Percentiles rank a stretch among this genome's conserved stretches.
Conservation (phyloP, 441 rosid species). For the Croton setiger region DNA sequence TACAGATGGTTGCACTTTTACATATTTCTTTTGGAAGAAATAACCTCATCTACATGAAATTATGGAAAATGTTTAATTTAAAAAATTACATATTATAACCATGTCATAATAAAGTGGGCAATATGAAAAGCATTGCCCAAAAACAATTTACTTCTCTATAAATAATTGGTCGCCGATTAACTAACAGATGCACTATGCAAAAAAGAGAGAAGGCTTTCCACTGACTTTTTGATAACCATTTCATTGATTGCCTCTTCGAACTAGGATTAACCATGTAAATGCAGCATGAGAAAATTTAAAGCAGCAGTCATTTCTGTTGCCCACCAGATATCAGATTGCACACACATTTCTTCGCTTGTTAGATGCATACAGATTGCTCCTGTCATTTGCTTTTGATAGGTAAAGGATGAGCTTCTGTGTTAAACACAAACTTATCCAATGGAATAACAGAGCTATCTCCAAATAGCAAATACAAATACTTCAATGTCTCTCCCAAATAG, state of each 20-base stretch:
- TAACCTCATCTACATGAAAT: constrained; percentile 20
- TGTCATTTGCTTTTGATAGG: constrained; percentile 49
- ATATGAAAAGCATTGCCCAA: constrained; percentile 13
- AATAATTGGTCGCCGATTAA: constrained; percentile 19
- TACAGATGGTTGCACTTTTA: constrained; percentile 27
- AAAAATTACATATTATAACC: constrained; percentile 28
- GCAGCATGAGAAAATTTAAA: constrained; percentile 16
- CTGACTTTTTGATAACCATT: constrained; percentile 16
- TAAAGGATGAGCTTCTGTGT: constrained; percentile 93
- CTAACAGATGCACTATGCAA: constrained; percentile 3
- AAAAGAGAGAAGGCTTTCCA: constrained; percentile 3
- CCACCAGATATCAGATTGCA: constrained; percentile 12
- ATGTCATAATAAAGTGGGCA: constrained; percentile 19
- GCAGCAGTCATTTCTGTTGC: constrained; percentile 8
- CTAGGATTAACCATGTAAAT: constrained; percentile 15
- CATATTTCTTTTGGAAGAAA: constrained; percentile 24
- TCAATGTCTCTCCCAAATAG: constrained; percentile 86
- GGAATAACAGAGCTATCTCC: constrained; percentile 69
- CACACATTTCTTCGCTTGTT: constrained; percentile 14
- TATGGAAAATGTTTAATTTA: constrained; percentile 20
- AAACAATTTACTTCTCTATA: constrained; percentile 13
- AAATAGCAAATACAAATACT: constrained; percentile 87
- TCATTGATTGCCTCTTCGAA: constrained; percentile 9
- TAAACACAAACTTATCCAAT: constrained; percentile 79
- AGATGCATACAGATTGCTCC: constrained; percentile 11